Conservation (phyloP, 208 protist species). For the Trypanosoma lewisi region DNA sequence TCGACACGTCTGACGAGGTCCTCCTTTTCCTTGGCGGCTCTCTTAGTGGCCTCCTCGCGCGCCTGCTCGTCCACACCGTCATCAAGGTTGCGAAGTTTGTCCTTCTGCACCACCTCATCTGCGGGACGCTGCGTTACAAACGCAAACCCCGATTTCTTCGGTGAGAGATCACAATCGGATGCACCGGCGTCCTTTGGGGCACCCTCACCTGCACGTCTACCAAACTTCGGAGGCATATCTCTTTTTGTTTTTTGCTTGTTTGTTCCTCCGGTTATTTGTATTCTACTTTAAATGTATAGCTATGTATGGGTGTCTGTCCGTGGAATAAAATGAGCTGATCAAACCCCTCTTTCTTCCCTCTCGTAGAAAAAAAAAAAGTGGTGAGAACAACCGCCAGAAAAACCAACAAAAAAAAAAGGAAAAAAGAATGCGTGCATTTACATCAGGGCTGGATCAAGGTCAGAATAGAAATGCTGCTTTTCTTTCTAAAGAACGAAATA, state of each 20-base stretch:
- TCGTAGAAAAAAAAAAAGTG: background rate
- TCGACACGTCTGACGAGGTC: conserved; percentile 51
- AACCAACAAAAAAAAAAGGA: background rate
- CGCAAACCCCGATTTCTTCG: background rate
- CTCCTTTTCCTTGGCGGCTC: conserved; percentile 42
- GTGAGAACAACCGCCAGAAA: too few relatives aligned
- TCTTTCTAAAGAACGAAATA: too few relatives aligned
- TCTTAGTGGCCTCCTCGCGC: conserved; percentile 28
- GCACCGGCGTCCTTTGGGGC: background rate
- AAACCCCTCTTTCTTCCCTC: background rate
- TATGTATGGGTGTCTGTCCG: background rate
- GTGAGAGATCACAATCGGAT: background rate
- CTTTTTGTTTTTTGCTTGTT: background rate
- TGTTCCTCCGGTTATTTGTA: background rate
- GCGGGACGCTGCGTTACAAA: conserved; percentile 4
- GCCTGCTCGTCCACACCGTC: conserved; percentile 46
- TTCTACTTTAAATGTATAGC: background rate
- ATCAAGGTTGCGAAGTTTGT: conserved; percentile 42
- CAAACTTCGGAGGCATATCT: conserved; percentile 24
- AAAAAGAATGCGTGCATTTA: background rate
- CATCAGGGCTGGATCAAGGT: too few relatives aligned
- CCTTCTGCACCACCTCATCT: conserved; percentile 22
- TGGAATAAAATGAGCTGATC: background rate
- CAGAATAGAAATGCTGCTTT: too few relatives aligned
- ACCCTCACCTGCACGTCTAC: conserved; percentile 10